Base-by-base conservation (phyloP, 2,329 filamentous ascomycete species). In the Mycosphaerella arachidis region DNA sequence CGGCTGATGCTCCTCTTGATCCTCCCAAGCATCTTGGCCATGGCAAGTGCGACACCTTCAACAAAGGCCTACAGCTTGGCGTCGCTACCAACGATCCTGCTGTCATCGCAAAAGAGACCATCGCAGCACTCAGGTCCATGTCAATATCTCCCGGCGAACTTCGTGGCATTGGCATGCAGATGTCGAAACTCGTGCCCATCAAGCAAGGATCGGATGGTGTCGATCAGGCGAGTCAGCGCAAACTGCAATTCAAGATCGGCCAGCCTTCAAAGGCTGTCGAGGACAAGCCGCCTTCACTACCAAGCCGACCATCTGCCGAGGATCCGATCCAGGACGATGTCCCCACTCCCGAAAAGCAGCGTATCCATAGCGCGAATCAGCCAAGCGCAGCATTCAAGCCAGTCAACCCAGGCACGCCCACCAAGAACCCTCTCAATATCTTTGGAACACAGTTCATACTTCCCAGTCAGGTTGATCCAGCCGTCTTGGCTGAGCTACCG, bases 21-120 rank as follows among this genome's bases (percentile, higher is more conserved):
- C 91, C 94, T 1, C 86, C 88, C 0, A 99, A 99, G 71, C 92
- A 97, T 75, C 81, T 99, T 0, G 94, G 94, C 0, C 94, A 97
- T 74, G 94, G 94, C 1, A 93, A 92, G 75, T 99, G 94, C 70
- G 94, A 99, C 71, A 90, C 86, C 0, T 95, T 92, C 78, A 97
- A 91, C 78, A 97, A 95, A 74, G 96, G 91, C 67, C 75, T 88
- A 8, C 73, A 86, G 1, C 87, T 99, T 61, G 92, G 93, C 0
- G 85, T 97, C 16, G 86, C 92, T 4, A 97, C 93, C 0, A 89
- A 95, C 71, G 83, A 86, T 55, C 82, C 84, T 30, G 84, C 88
- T 30, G 74, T 84, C 1, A 82, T 97, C 43, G 86, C 86, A 0
- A 92, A 89, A 70, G 92, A 97, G 74, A 90, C 92, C 0, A 80